Evolutionary conservation across 2,329 filamentous ascomycete species (phyloP), one percentile per base, ranked within the genome.

Genomic region (Apiospora rasikravindrae): DNA sequence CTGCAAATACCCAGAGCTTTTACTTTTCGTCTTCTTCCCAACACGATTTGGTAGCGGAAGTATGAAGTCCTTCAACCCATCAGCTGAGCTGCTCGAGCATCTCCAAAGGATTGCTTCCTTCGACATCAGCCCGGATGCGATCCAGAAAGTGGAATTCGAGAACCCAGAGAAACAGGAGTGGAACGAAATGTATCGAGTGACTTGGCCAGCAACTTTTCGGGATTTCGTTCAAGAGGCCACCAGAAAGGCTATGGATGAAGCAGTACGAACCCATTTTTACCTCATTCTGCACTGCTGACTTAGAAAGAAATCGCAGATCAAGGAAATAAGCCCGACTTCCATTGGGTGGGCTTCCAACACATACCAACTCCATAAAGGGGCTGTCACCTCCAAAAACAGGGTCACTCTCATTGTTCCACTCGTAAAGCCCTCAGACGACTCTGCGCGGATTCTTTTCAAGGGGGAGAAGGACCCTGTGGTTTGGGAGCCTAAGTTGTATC

Each of bases 31-130:
- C 42, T 45, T 45, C 42, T 13, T 37, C 53, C 53, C 29, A 37
- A 37, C 14, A 37, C 53, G 26, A 22, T 22, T 22, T 13, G 53
- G 26, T 10, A 61, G 24, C 26, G 53, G 53, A 61, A 61, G 24
- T 37, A 61, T 61, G 53, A 26, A 61, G 4, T 26, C 51, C 24
- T 29, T 61, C 14, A 37, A 13, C 22, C 53, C 53, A 37, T 61
- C 53, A 37, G 7, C 14, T 33, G 29, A 61, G 2, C 53, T 61
- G 16, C 53, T 37, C 13, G 16, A 61, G 14, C 13, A 14, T 61
- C 53, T 61, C 29, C 53, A 61, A 61, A 61, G 26, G 29, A 22
- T 61, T 61, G 53, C 53, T 10, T 61, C 53, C 26, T 61, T 61
- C 16, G 16, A 33, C 26, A 37, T 61, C 53, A 61, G 26, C 26